Evolutionary conservation across 2,329 filamentous ascomycete genomes (phyloP), one percentile per base, ranked within the genome.

Genomic region (Talaromyces sp.): DNA sequence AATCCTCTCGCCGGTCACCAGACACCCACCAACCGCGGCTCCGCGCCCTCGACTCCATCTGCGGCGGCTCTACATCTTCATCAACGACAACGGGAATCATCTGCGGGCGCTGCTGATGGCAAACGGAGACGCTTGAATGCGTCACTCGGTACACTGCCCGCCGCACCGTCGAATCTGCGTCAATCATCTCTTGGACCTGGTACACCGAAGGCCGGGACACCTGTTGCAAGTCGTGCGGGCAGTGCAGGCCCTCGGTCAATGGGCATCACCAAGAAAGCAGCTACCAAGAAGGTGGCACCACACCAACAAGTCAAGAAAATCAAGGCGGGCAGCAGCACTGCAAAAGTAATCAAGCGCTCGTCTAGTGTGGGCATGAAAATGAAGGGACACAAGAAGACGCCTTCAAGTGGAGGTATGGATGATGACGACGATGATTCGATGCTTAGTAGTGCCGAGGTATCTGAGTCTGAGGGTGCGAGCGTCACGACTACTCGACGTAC

Each of bases 181-280:
- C 86, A 88, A 71, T 83, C 83, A 0, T 88, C 85, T 0, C 75
- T 86, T 12, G 86, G 85, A 0, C 86, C 84, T 18, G 84, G 84
- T n/a, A 88, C 86, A 1, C 86, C 86, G 4, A 87, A 87, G 69
- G 79, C 82, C 0, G 81, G 81, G 3, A 87, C 85, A 0, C 79
- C 79, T 4, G 73, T 69, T 0, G 72, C 83, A 73, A 70, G 73
- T 42, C 84, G 86, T n/a, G 83, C 84, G 1, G 84, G 84, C 48
- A 87, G 85, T 65, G 82, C 80, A 2, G 84, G 84, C 12, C 85
- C 86, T 9, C 79, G 79, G 40, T 64, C 74, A 65, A 69, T 72
- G 66, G 68, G 72, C 25, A 69, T 69, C 2, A 70, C 70, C 31
- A 82, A 82, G 67, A 80, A 82, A 64, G 76, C 79, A 1, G 63